These are phyloP conservation scores for Apiospora phragmitis DNA, from an alignment of 2,329 filamentous ascomycete species.

Conservation along the genomic window DNA sequence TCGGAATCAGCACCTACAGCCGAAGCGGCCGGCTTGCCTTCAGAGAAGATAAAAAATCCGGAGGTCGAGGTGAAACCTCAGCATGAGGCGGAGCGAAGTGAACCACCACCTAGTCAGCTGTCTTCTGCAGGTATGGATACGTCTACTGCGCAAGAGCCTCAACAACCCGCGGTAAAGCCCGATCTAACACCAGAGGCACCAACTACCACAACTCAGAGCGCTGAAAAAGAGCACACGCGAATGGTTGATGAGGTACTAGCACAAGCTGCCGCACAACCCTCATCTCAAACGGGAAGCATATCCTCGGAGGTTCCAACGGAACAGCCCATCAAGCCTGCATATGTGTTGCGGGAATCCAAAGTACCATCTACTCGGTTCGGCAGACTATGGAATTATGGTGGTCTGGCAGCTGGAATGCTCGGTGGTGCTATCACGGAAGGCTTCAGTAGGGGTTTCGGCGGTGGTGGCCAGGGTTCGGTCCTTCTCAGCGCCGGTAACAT, in stretches of 20 bases:
- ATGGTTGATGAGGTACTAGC: constrained; percentile 25
- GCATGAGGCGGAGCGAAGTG: neutral
- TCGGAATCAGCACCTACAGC: constrained; percentile 7
- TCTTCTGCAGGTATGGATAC: neutral
- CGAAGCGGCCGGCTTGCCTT: constrained; percentile 10
- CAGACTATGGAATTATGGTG: constrained; percentile 91
- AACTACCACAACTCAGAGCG: constrained; percentile 12
- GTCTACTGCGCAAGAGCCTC: neutral
- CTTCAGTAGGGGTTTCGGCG: constrained; percentile 76
- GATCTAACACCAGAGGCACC: neutral
- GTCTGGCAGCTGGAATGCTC: constrained; percentile 92
- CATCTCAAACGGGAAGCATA: constrained; percentile 8
- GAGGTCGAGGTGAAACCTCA: no score
- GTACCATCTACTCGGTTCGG: constrained; percentile 87
- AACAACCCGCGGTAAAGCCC: neutral
- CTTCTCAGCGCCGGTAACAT: constrained; percentile 89
- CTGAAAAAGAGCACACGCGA: constrained; percentile 25
- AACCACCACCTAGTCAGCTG: neutral
- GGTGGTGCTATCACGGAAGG: constrained; percentile 87
- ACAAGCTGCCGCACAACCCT: constrained; percentile 25
- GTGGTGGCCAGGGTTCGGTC: constrained; percentile 68
- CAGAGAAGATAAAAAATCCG: no score
- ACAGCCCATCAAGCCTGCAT: constrained; percentile 36
- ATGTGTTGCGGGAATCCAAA: constrained; percentile 81
- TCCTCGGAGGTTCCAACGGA: constrained; percentile 16